Evolutionary conservation across 106 monocot genomes (phyloP).

Genomic region (Allium cepa): DNA sequence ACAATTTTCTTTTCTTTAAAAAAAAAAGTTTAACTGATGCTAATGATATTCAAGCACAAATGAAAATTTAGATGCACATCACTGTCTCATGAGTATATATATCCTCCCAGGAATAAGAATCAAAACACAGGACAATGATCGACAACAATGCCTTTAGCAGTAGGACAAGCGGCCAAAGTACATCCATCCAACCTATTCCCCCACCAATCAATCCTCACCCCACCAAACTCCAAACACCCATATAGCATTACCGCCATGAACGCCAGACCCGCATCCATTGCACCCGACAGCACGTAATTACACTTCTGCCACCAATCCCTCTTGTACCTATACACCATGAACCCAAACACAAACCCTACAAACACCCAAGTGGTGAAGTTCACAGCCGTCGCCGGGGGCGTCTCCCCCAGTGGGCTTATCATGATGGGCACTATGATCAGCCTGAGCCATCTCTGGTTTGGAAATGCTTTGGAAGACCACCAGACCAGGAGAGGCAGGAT

Average conservation of each 20-base stretch:
- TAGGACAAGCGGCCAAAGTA: constrained; percentile 64
- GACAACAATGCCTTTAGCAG: constrained; percentile 31
- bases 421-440: constrained; percentile 72
- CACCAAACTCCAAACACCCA: constrained; percentile 47
- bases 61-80: too few relatives aligned
- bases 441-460: constrained; percentile 45
- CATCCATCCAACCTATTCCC: constrained; percentile 81
- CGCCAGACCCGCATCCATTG: constrained; percentile 71
- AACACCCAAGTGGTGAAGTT: constrained; percentile 80
- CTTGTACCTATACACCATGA: constrained; percentile 48
- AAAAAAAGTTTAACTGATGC: too few relatives aligned
- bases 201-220: constrained; percentile 64
- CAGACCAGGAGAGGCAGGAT: constrained; percentile 58
- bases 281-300: constrained; percentile 82
- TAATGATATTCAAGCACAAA: background rate
- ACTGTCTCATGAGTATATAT: too few relatives aligned
- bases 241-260: constrained; percentile 88
- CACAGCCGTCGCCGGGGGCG: constrained; percentile 81
- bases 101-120: background rate
- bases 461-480: constrained; percentile 56
- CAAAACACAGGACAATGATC: constrained; percentile 46
- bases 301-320: constrained; percentile 75
- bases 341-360: constrained; percentile 69
- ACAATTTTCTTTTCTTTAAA: too few relatives aligned
- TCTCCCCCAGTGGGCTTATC: constrained; percentile 47